phyloP scores from a whole-genome alignment of 2,329 filamentous ascomycete species.

The Podosphaera fusca region DNA sequence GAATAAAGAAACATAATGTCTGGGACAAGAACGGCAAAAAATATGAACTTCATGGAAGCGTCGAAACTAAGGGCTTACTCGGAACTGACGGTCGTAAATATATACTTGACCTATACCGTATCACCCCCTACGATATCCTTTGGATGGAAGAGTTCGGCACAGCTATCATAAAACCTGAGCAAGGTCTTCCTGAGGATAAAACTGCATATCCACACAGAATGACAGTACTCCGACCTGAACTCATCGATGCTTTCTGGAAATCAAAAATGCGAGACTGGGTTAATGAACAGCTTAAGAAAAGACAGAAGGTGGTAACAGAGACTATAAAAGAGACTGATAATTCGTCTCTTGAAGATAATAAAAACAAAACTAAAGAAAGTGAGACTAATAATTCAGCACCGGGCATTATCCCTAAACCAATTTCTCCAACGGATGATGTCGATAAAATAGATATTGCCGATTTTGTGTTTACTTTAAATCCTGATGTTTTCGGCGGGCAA shows the following conservation, averaged over 20 bases:
- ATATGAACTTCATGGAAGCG: slow-evolving; percentile 81
- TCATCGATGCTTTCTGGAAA: slow-evolving; percentile 69
- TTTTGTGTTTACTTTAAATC: slow-evolving; percentile 77
- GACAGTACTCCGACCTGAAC: slow-evolving; percentile 76
- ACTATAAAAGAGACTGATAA: slow-evolving; percentile 13
- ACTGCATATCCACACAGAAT: slow-evolving; percentile 69
- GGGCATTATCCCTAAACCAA: slow-evolving; percentile 16
- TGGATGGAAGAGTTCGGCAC: slow-evolving; percentile 65
- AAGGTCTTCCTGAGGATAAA: slow-evolving; percentile 13
- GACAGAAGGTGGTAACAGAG: slow-evolving; percentile 22
- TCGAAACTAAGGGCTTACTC: slow-evolving; percentile 93
- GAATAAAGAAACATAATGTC: slow-evolving; percentile 82
- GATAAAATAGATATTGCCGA: slow-evolving; percentile 66
- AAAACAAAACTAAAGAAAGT: slow-evolving; percentile 14
- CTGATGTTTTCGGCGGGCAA: slow-evolving; percentile 87
- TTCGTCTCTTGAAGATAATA: slow-evolving; percentile 10
- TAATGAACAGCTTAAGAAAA: slow-evolving; percentile 49
- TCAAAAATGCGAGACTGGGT: slow-evolving; percentile 78
- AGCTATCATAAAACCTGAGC: slow-evolving; percentile 16
- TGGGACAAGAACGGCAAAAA: slow-evolving; percentile 92
- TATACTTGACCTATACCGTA: slow-evolving; percentile 85
- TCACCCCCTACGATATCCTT: slow-evolving; percentile 71
- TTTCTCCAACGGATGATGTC: slow-evolving; percentile 16
- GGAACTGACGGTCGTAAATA: slow-evolving; percentile 94
- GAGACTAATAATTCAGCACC: slow-evolving; percentile 7